These are phyloP conservation scores for Anisodus tanguticus DNA, from an alignment of 257 asterid species.

Conservation along the genomic window DNA sequence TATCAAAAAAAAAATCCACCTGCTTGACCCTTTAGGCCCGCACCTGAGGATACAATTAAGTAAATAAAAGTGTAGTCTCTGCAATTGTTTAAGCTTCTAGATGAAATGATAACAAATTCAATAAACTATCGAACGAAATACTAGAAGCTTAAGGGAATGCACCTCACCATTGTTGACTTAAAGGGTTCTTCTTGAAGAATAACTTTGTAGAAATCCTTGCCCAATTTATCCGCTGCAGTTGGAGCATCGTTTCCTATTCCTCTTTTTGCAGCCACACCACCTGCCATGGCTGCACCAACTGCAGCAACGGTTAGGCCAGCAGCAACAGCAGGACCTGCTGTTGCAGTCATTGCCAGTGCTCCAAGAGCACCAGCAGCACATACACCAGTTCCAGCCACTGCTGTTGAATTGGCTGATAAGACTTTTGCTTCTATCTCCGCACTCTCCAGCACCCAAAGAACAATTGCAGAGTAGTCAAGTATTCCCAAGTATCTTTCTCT, in stretches of 20 bases:
- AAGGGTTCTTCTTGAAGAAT: slow-evolving; percentile 90
- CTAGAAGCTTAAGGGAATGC: not conserved
- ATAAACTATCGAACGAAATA: not conserved
- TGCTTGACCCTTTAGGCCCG: too few species aligned
- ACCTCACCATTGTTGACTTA: slow-evolving; percentile 68
- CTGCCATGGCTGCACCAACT: slow-evolving; percentile 78
- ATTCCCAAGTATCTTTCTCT: slow-evolving; percentile 64
- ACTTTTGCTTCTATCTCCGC: slow-evolving; percentile 77
- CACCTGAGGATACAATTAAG: too few species aligned
- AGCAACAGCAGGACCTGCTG: slow-evolving; percentile 69
- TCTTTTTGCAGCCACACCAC: slow-evolving; percentile 67
- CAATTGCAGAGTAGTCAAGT: slow-evolving; percentile 73
- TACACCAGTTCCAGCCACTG: slow-evolving; percentile 49
- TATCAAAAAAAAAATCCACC: too few species aligned
- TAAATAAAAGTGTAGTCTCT: too few species aligned
- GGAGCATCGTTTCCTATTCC: slow-evolving; percentile 69
- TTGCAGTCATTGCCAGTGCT: slow-evolving; percentile 58
- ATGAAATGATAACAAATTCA: not conserved
- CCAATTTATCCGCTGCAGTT: slow-evolving; percentile 61
- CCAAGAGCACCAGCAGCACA: slow-evolving; percentile 67
- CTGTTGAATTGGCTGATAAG: slow-evolving; percentile 65
- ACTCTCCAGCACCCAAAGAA: slow-evolving; percentile 78
- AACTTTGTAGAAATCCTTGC: slow-evolving; percentile 82
- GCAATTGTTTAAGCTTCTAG: too few species aligned
- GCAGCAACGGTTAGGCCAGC: slow-evolving; percentile 77